Base-by-base conservation (phyloP, 2,329 filamentous ascomycete genomes). In the Stagonosporopsis rhizophila region DNA sequence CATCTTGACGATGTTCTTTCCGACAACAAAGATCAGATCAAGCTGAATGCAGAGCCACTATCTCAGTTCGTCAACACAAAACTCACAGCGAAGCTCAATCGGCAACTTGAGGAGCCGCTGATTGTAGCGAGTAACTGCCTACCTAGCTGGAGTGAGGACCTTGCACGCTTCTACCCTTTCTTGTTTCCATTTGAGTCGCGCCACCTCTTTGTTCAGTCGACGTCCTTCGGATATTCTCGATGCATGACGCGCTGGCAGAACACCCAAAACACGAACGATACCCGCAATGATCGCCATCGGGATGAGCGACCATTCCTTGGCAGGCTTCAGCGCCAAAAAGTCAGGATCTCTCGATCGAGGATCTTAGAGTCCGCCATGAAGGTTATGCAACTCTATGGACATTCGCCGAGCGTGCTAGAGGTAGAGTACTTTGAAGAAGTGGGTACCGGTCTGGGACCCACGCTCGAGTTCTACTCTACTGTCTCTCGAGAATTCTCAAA, bases 391-490 rank as follows among this genome's bases (percentile, higher is more conserved):
- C 85, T 98, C 2, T 99, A 99, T 69, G 95, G 95, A 0, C 91
- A 91, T n/a, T 96, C 94, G 1, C 91, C 96, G 56, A 98, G 94
- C 73, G 91, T 98, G 25, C 80, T 99, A 0, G 95, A 99, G 72
- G 94, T 99, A 2, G 96, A 99, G 71, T 99, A 99, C 71, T 99
- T 99, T 66, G 95, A 98, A 69, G 95, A 99, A 78, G 95, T 99
- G 20, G 95, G 95, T 53, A 99, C 96, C 22, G 95, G 95, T 42
- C 83, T 99, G 41, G 95, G 95, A 0, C 95, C 95, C 4, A 99
- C 95, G 0, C 83, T 99, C 14, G 95, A 99, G 73, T 99, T 99
- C 75, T 99, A 99, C 77, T 96, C 95, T 0, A 96, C 91, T 0
- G 94, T 98, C 1, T 99, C 95, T 0, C 95, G 91, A 67, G 95